Conservation (phyloP, 345 rosid genomes). For the Citrus mangshanensis region DNA sequence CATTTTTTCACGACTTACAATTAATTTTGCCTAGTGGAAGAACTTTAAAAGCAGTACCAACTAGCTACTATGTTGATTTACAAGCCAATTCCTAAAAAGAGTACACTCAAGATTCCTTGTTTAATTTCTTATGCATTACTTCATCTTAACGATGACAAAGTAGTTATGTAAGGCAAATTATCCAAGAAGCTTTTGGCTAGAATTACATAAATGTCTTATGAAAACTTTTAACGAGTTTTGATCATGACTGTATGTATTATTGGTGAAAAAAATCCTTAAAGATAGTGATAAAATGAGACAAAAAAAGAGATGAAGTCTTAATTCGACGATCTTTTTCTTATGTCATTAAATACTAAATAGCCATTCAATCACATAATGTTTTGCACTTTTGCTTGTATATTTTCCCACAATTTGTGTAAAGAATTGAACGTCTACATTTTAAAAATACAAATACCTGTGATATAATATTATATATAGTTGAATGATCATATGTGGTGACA, state of each 20-base stretch:
- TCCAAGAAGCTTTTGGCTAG: neutral
- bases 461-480: too few species aligned
- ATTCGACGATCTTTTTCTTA: neutral
- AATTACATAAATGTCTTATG: neutral
- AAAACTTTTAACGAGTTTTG: neutral
- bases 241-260: neutral
- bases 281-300: neutral
- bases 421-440: neutral
- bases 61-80: neutral
- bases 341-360: too few species aligned
- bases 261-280: neutral
- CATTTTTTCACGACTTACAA: neutral
- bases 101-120: neutral
- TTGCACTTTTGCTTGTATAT: too few species aligned
- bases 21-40: neutral
- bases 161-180: neutral
- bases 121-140: neutral
- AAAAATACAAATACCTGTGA: neutral
- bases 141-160: neutral
- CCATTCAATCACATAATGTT: too few species aligned
- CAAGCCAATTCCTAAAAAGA: neutral
- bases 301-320: neutral
- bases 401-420: too few species aligned
- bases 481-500: neutral
- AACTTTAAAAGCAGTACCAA: neutral